Percentiles rank a stretch among this genome's conserved stretches.
These are phyloP conservation scores for Fusarium avenaceum DNA, from an alignment of 2,329 filamentous ascomycete species.

Conservation along the genomic window DNA sequence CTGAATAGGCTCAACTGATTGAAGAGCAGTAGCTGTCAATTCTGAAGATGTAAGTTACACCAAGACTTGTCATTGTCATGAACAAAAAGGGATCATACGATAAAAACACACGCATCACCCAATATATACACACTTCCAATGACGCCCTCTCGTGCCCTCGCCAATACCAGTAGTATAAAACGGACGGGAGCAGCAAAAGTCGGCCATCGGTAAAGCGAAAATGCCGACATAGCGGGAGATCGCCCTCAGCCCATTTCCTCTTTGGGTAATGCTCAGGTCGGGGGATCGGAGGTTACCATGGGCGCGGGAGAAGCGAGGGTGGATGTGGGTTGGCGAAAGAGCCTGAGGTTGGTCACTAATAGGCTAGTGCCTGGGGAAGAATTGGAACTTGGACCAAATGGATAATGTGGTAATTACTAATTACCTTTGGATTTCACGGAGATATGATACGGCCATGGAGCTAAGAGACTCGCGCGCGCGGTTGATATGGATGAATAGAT, in stretches of 20 bases:
- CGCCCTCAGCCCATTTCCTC: conserved; percentile 30
- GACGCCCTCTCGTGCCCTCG: conserved; percentile 1
- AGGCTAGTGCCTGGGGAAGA: neutral
- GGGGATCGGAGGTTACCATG: conserved; percentile 43
- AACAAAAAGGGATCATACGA: neutral
- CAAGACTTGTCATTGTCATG: neutral
- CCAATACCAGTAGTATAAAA: neutral
- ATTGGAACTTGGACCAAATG: too few species aligned
- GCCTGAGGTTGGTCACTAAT: too few species aligned
- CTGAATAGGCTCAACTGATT: neutral
- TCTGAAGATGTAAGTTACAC: neutral
- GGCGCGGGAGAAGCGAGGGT: conserved; percentile 39
- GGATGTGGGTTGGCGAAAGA: neutral
- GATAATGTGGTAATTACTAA: too few species aligned
- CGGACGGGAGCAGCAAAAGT: neutral
- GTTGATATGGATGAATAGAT: too few species aligned
- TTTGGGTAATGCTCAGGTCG: conserved; percentile 27
- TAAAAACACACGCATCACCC: neutral
- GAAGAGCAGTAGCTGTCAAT: neutral
- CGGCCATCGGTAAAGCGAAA: conserved; percentile 41
- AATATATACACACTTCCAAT: neutral
- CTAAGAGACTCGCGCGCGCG: too few species aligned
- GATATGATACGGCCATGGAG: too few species aligned
- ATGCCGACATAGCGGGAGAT: conserved; percentile 10
- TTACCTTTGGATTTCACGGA: too few species aligned